Evolutionary conservation across 1,139 yeast genomes (phyloP).

Genomic region (Sugiyamaella pinicola): DNA sequence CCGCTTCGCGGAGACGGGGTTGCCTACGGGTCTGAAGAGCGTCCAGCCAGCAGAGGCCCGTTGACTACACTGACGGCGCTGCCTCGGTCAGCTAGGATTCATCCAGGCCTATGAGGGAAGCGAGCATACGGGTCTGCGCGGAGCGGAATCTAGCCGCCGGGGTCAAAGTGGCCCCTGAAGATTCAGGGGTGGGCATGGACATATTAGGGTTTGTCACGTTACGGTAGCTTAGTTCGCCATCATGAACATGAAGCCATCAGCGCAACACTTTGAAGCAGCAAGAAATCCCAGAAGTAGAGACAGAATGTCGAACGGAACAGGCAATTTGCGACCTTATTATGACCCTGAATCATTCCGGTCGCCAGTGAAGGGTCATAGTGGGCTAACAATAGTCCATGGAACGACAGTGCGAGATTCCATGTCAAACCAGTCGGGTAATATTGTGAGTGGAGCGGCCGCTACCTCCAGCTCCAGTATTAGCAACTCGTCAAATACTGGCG

Average conservation of each 20-base stretch:
- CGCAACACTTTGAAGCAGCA: too few relatives aligned
- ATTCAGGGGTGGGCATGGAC: too few relatives aligned
- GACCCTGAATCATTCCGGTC: constrained; percentile 66
- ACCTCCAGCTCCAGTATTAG: constrained; percentile 6
- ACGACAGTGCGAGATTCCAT: constrained; percentile 46
- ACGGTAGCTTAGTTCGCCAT: neutral
- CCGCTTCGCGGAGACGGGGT: too few relatives aligned
- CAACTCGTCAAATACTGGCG: constrained; percentile 16
- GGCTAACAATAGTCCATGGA: constrained; percentile 52
- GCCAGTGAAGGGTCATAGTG: constrained; percentile 48
- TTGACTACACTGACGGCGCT: too few relatives aligned
- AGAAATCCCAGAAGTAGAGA: neutral
- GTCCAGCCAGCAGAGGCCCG: too few relatives aligned
- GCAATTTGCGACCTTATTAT: constrained; percentile 64
- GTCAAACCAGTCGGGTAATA: constrained; percentile 7
- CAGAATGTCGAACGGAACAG: constrained; percentile 14
- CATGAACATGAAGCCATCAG: too few relatives aligned
- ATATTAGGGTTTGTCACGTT: constrained; percentile 2
- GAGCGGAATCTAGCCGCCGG: too few relatives aligned
- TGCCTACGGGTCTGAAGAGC: too few relatives aligned
- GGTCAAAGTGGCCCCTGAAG: too few relatives aligned
- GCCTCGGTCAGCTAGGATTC: too few relatives aligned
- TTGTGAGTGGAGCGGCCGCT: constrained; percentile 13
- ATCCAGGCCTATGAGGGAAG: too few relatives aligned
- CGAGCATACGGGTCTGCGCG: too few relatives aligned